Percentiles rank a stretch among this genome's conserved stretches.
These are phyloP conservation scores for Periconia macrospinosa DNA, from an alignment of 2,329 filamentous ascomycete genomes.

Conservation along the genomic window DNA sequence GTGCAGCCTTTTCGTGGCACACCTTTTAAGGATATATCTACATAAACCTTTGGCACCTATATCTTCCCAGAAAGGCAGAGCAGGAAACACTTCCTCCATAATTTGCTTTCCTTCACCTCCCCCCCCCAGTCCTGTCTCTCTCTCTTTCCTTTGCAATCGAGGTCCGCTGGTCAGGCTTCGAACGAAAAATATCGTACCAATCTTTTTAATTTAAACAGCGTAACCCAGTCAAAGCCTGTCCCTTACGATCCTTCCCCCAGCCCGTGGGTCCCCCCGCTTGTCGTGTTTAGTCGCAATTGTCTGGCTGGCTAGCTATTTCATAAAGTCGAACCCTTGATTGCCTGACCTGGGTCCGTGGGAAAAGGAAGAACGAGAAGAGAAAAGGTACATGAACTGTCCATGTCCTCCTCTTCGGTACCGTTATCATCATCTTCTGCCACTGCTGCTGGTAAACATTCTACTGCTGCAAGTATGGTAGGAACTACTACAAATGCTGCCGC, in stretches of 20 bases:
- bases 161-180: constrained; percentile 54
- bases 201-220: constrained; percentile 46
- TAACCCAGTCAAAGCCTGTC: constrained; percentile 46
- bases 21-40: constrained; percentile 51
- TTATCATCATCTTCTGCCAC: constrained; percentile 30
- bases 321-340: constrained; percentile 27
- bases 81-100: constrained; percentile 37
- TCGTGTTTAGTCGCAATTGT: constrained; percentile 45
- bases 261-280: constrained; percentile 39
- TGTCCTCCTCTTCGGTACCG: constrained; percentile 50
- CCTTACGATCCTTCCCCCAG: constrained; percentile 46
- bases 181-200: constrained; percentile 35
- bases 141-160: constrained; percentile 41
- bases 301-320: constrained; percentile 43
- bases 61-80: constrained; percentile 38
- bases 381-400: constrained; percentile 47
- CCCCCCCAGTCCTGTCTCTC: neutral
- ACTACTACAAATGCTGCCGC: constrained; percentile 40
- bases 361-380: neutral
- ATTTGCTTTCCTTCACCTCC: constrained; percentile 45
- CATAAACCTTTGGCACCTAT: constrained; percentile 29
- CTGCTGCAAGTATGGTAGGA: constrained; percentile 53
- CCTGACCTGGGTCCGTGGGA: constrained; percentile 39
- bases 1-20: constrained; percentile 34
- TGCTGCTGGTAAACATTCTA: constrained; percentile 41